phyloP scores from a whole-genome alignment of 371 early-diverging fungal species.

The Globomyces sp. region DNA sequence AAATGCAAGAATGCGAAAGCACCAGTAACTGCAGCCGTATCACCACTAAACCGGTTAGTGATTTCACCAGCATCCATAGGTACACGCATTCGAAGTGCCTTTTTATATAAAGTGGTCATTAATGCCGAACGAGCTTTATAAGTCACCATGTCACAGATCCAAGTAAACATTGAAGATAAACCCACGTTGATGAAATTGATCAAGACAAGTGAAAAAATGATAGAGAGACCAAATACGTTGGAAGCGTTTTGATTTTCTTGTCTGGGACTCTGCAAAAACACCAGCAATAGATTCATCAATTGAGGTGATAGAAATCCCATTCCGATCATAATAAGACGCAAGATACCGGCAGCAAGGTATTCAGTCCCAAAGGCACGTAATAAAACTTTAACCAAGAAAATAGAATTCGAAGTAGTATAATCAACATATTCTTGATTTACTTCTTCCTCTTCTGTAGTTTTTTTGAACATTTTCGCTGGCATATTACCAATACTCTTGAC shows the following conservation, averaged over 20 bases:
- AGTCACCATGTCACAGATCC: not conserved
- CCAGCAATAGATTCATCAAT: slow-evolving; percentile 6
- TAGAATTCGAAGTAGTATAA: not conserved
- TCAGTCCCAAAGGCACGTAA: not conserved
- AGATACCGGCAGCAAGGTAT: not conserved
- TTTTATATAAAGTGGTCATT: not conserved
- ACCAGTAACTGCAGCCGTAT: not conserved
- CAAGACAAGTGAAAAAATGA: not conserved
- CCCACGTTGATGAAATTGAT: slow-evolving; percentile 3
- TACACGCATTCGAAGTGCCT: not conserved
- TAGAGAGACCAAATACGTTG: too few species aligned
- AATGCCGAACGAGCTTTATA: slow-evolving; percentile 1
- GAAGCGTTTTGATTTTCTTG: too few species aligned
- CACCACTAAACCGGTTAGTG: not conserved
- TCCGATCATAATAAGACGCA: not conserved
- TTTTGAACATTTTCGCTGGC: not conserved
- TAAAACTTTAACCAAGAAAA: not conserved
- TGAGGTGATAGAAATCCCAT: not conserved
- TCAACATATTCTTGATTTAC: slow-evolving; percentile 1
- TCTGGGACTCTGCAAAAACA: not conserved
- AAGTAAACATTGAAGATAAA: slow-evolving; percentile 4
- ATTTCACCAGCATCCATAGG: not conserved
- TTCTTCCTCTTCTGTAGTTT: not conserved
- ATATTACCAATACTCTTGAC: not conserved
- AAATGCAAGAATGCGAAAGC: not conserved